Base-by-base conservation (phyloP, 2,329 filamentous ascomycete genomes). In the Aspergillus fischeri region DNA sequence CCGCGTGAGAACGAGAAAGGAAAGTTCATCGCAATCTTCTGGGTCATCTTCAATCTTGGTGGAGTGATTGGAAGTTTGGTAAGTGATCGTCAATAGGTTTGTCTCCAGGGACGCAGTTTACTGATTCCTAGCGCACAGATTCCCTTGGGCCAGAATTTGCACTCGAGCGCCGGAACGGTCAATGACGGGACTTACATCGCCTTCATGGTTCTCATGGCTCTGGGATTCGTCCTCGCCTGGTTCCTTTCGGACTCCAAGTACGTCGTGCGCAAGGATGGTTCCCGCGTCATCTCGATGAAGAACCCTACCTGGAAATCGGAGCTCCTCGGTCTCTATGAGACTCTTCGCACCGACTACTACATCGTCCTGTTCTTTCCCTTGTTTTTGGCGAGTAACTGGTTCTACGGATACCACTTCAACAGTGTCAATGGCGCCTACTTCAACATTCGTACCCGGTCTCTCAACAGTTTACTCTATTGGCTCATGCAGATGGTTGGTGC, bases 21-120 rank as follows among this genome's bases (percentile, higher is more conserved):
- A 48, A 86, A 87, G 58, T 96, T 92, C 73, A 96, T 96, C 72
- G 89, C 89, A 59, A 87, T 86, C 78, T 96, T 96, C 77, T 96
- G 92, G 92, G 86, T 92, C 73, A 95, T 97, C 68, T 97, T 96
- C 82, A 96, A 96, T 75, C 75, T 92, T 58, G 92, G 92, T 65
- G 92, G 87, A 67, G 92, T 96, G 60, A 91, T 97, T 73, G 92
- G 92, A 60, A 86, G 87, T 68, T 71, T 86, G 78, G 83, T 85
- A 75, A 71, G 81, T 71, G 56, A 9, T 53, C n/a, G 7, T 9
- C 32, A 17, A 1, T 3, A 8, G 21, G 21, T 4, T 27, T 24
- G 20, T 44, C 17, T 21, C 2, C 11, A 50, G 28, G 54, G 10
- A 27, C 20, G 3, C 24, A 24, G 21, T 4, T 32, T 51, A 32